Conservation (phyloP, 2,329 filamentous ascomycete genomes). For the Dothideomycetes sp. region DNA sequence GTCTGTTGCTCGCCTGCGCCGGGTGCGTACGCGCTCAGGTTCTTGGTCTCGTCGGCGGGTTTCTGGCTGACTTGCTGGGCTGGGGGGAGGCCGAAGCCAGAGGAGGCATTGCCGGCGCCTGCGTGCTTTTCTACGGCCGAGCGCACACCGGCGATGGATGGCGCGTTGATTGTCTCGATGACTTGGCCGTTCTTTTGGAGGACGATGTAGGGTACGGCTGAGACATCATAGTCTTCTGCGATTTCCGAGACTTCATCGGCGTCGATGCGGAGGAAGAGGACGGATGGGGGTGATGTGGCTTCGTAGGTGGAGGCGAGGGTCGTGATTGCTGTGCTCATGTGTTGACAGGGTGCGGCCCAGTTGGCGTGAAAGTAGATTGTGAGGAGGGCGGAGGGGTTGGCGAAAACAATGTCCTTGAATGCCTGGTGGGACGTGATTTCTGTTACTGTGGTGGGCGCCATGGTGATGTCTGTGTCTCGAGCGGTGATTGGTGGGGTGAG, state of each 20-base stretch:
- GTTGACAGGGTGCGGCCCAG: conserved; percentile 91
- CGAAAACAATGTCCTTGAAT: background rate
- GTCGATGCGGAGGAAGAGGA: conserved; percentile 79
- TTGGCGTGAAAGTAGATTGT: conserved; percentile 92
- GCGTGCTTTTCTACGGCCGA: conserved; percentile 76
- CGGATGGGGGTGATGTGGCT: conserved; percentile 50
- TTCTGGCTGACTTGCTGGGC: conserved; percentile 31
- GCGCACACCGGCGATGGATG: conserved; percentile 76
- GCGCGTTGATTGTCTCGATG: conserved; percentile 79
- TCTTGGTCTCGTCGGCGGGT: conserved; percentile 25
- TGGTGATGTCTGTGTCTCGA: too few relatives aligned
- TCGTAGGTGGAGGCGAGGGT: conserved; percentile 82
- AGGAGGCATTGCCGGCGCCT: conserved; percentile 28
- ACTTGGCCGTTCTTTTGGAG: conserved; percentile 65
- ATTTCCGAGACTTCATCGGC: conserved; percentile 90
- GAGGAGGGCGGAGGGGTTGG: conserved; percentile 52
- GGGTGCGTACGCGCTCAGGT: conserved; percentile 36
- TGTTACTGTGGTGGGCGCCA: background rate
- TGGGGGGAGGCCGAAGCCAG: conserved; percentile 27
- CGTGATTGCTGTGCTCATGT: conserved; percentile 80
- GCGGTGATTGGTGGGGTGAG: too few relatives aligned
- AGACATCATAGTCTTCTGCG: conserved; percentile 86
- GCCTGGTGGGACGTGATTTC: background rate
- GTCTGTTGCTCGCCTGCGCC: conserved; percentile 29
- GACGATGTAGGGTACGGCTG: conserved; percentile 85